Conservation (phyloP, 192 early-diverging fungal genomes). For the Phycomyces blakesleeanus region DNA sequence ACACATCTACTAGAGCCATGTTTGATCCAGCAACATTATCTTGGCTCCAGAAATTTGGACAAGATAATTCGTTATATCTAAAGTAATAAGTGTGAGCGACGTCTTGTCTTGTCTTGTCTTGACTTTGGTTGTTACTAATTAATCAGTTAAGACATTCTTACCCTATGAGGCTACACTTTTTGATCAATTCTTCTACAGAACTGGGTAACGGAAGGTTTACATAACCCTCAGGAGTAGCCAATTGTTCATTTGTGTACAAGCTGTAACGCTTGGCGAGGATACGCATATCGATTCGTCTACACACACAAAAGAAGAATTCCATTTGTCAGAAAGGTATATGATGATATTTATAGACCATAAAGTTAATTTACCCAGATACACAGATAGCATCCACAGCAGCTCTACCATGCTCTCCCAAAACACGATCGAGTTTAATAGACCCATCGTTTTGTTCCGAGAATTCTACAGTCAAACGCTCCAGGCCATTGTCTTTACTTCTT, state of each 20-base stretch:
- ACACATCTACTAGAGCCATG: conserved; percentile 13
- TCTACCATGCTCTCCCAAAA: neutral
- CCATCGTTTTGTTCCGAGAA: conserved; percentile 3
- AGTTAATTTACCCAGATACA: conserved; percentile 1
- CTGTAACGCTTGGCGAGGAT: neutral
- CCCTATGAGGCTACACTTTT: conserved; percentile 5
- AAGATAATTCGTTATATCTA: conserved; percentile 11
- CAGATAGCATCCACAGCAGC: conserved; percentile 6
- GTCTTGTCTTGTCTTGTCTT: no score
- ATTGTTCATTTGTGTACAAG: neutral
- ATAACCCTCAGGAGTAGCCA: neutral
- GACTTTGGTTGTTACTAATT: no score
- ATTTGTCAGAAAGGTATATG: neutral
- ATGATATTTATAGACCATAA: neutral
- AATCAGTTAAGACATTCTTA: neutral
- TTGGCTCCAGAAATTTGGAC: conserved; percentile 1
- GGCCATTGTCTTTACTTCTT: neutral
- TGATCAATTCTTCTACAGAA: conserved; percentile 1
- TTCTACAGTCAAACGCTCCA: conserved; percentile 5
- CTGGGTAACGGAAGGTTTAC: neutral
- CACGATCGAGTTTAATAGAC: neutral
- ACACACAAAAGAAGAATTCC: no score
- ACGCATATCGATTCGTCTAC: neutral
- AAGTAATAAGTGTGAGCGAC: neutral
- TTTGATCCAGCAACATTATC: neutral